These are phyloP conservation scores for Gillenia trifoliata DNA, from an alignment of 306 rosid genomes.

Conservation along the genomic window DNA sequence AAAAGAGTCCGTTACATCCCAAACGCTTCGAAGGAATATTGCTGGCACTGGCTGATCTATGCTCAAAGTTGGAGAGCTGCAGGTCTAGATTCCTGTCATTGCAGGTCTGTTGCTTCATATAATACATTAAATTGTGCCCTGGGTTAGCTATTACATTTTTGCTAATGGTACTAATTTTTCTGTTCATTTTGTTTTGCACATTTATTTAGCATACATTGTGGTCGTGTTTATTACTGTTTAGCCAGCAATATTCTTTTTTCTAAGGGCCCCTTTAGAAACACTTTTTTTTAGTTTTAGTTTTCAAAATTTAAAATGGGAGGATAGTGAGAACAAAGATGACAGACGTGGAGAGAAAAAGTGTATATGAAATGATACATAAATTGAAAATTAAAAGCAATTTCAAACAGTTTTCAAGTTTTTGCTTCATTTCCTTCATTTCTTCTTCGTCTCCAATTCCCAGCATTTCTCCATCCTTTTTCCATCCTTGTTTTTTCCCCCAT, in stretches of 20 bases:
- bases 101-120: constrained; percentile 56
- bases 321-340: too few species aligned
- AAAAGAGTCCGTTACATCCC: constrained; percentile 39
- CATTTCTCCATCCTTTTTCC: too few species aligned
- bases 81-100: constrained; percentile 69
- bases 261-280: too few species aligned
- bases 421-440: too few species aligned
- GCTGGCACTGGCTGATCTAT: constrained; percentile 73
- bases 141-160: neutral
- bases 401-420: too few species aligned
- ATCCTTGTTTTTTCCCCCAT: neutral
- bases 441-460: too few species aligned
- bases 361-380: too few species aligned
- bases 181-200: neutral
- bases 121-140: neutral
- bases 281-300: neutral
- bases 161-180: neutral
- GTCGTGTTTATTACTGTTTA: neutral
- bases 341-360: too few species aligned
- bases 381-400: too few species aligned
- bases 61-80: constrained; percentile 95
- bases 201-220: neutral
- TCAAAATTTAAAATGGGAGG: neutral
- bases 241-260: neutral
- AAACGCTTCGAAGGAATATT: constrained; percentile 78